Conservation (phyloP, 345 rosid species). For the Capsella bursapastoris region DNA sequence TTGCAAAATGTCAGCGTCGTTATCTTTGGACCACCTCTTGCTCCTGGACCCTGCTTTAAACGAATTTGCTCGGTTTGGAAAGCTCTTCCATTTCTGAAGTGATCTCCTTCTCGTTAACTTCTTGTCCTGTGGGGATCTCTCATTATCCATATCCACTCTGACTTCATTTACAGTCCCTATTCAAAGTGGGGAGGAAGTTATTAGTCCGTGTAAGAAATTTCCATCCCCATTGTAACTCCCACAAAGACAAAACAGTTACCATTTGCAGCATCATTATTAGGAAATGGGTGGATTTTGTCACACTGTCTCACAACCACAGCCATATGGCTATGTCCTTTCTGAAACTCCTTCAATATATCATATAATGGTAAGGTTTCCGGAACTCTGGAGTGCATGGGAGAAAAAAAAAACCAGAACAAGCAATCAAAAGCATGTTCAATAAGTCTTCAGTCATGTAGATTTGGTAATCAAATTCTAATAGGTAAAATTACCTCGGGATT, state of each 20-base stretch:
- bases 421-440: neutral
- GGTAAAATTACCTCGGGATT: slow-evolving; percentile 71
- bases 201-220: neutral
- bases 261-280: slow-evolving; percentile 5
- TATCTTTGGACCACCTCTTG: slow-evolving; percentile 73
- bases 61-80: slow-evolving; percentile 54
- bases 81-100: slow-evolving; percentile 76
- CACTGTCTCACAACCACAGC: slow-evolving; percentile 72
- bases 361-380: slow-evolving; percentile 74
- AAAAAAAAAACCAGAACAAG: neutral
- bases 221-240: slow-evolving; percentile 9
- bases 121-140: slow-evolving; percentile 48
- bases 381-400: slow-evolving; percentile 52
- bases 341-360: slow-evolving; percentile 91
- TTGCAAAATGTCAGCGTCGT: slow-evolving; percentile 64
- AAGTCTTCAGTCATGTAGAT: neutral
- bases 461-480: neutral
- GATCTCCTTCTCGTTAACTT: slow-evolving; percentile 57
- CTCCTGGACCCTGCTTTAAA: slow-evolving; percentile 54
- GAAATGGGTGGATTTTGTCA: slow-evolving; percentile 35
- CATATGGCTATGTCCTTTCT: slow-evolving; percentile 98
- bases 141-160: slow-evolving; percentile 60
- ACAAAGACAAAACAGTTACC: neutral
- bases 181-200: neutral
- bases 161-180: slow-evolving; percentile 58